Evolutionary conservation across 2,329 filamentous ascomycete genomes (phyloP).

Genomic region (Aspergillus sp.): DNA sequence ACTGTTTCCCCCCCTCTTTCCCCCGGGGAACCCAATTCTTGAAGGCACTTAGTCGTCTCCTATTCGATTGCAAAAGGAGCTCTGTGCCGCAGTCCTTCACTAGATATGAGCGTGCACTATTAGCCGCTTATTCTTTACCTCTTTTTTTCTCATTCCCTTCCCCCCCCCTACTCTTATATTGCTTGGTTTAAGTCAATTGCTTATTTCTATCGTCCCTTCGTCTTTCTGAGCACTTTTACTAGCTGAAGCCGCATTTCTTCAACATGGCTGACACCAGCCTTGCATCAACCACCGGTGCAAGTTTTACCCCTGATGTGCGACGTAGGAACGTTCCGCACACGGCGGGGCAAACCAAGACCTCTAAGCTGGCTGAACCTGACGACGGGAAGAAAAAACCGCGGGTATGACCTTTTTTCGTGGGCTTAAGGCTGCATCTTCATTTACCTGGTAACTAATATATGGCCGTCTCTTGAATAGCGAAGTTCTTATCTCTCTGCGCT

Average conservation of each 20-base stretch:
- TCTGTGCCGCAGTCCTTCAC: conserved; percentile 2
- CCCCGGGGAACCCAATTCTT: neutral
- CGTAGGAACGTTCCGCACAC: conserved; percentile 42
- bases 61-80: conserved; percentile 8
- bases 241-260: neutral
- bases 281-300: conserved; percentile 36
- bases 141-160: conserved; percentile 5
- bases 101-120: conserved; percentile 16
- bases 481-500: conserved; percentile 39
- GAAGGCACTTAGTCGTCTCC: neutral
- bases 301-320: conserved; percentile 37
- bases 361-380: conserved; percentile 26
- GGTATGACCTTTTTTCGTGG: conserved; percentile 25
- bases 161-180: conserved; percentile 13
- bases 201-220: conserved; percentile 6
- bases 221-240: neutral
- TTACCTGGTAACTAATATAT: neutral
- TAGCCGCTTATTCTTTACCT: conserved; percentile 9
- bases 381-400: conserved; percentile 36
- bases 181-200: conserved; percentile 3
- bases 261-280: conserved; percentile 34
- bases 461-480: conserved; percentile 22
- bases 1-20: neutral
- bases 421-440: neutral
- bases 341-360: conserved; percentile 26